Evolutionary conservation across 108 stramenopile genomes (phyloP), one percentile per base, ranked within the genome.

Genomic region (Nitzschia inconspicua): DNA sequence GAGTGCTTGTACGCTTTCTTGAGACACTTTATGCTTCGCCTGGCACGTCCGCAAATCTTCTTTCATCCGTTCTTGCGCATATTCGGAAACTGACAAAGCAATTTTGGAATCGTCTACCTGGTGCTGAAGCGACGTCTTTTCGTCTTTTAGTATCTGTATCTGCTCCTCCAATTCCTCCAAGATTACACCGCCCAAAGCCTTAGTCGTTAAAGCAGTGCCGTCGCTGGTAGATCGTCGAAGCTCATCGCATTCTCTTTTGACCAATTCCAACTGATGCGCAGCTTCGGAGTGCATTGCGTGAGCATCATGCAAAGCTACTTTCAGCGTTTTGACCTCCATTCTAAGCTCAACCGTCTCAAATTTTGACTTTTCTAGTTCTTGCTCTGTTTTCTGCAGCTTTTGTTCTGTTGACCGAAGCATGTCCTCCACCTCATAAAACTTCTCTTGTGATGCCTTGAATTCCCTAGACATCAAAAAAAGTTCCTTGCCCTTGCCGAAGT

Each of bases 201-300:
- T 25, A 5, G 5, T 35, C 37, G 7, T 19, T 37, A 39, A 20
- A 8, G 8, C 39, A n/a, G n/a, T 41, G 20, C 23, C 23, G 4
- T 13, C 13, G n/a, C 55, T 56, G 20, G 10, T 22, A 4, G 35
- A 23, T 11, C 67, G 65, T 24, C 42, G 13, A 5, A 25, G 19
- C 5, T 43, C 34, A 16, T 30, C 60, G 23, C 42, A 20, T 30
- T 79, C 60, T 4, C 39, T 35, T 27, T 70, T 44, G 13, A 61
- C 43, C 37, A 73, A 65, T 25, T 83, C 67, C 8, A 86, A 53
- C 55, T 77, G 46, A 4, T 31, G 57, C 28, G 55, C 50, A 19
- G 80, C 47, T 22, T 42, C 42, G 6, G 60, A 60, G 39, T 82
- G 50, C 31, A 76, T 73, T 37, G 73, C 77, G 16, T 67, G 70